Percentiles rank a stretch among this genome's conserved stretches.
phyloP scores from a whole-genome alignment of 2,329 filamentous ascomycete species.

The Paramyrothecium roridum region DNA sequence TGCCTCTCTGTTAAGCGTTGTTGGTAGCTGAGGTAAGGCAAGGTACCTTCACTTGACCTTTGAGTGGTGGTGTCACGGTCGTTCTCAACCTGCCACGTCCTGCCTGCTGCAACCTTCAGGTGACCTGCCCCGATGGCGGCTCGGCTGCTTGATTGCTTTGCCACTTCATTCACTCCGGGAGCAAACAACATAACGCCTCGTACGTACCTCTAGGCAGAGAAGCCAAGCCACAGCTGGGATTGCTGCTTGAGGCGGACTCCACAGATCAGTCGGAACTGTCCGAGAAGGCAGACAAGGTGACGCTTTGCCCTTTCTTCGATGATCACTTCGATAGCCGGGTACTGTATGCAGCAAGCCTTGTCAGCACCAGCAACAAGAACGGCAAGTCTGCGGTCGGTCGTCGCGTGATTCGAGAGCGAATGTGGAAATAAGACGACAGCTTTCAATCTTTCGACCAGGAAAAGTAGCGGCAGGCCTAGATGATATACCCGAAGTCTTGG shows the following conservation, averaged over 20 bases:
- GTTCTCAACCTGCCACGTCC: background rate
- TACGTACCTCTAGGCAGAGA: background rate
- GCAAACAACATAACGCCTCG: background rate
- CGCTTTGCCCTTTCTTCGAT: too few relatives aligned
- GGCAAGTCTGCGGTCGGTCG: too few relatives aligned
- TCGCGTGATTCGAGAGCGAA: too few relatives aligned
- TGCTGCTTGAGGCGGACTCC: background rate
- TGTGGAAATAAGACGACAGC: too few relatives aligned
- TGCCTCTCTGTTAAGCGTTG: too few relatives aligned
- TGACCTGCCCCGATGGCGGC: background rate
- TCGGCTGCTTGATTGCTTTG: background rate
- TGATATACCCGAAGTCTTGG: background rate
- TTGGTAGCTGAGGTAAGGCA: background rate
- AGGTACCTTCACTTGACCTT: background rate
- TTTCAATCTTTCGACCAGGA: too few relatives aligned
- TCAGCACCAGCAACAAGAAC: too few relatives aligned
- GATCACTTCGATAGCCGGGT: too few relatives aligned
- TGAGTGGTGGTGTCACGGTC: background rate
- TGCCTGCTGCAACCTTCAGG: background rate
- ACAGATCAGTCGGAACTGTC: background rate
- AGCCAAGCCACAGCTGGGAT: too few relatives aligned
- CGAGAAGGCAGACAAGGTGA: too few relatives aligned
- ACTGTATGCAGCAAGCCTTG: too few relatives aligned
- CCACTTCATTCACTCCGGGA: background rate
- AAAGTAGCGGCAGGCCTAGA: too few relatives aligned